Percentiles rank a stretch among this genome's conserved stretches.
phyloP scores from a whole-genome alignment of 805 yeast genomes.

The Vanderwaltozyma tropicalis region DNA sequence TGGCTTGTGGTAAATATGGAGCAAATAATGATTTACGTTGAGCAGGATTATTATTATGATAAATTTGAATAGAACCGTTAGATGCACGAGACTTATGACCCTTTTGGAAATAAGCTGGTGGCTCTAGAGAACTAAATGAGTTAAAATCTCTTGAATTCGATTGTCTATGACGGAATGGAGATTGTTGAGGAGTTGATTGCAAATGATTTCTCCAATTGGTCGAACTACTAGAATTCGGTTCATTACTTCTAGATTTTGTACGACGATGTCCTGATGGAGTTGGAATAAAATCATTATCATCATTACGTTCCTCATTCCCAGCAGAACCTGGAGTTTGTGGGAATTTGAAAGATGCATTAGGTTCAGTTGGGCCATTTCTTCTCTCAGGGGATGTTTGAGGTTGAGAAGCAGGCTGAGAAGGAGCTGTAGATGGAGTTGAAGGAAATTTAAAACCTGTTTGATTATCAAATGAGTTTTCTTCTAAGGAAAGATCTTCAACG shows the following conservation, averaged over 20 bases:
- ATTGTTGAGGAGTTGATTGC: conserved; percentile 27
- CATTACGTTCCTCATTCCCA: background rate
- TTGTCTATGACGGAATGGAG: conserved; percentile 27
- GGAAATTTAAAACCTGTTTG: conserved; percentile 22
- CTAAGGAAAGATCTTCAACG: conserved; percentile 8
- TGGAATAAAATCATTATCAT: conserved; percentile 19
- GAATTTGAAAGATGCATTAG: conserved; percentile 13
- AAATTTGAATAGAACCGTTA: conserved; percentile 49
- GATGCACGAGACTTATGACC: conserved; percentile 75
- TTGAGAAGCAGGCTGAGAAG: too few species aligned
- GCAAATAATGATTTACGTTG: conserved; percentile 79
- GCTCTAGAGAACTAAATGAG: conserved; percentile 21
- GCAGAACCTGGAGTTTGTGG: conserved; percentile 23
- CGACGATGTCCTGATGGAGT: conserved; percentile 24
- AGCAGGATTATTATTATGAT: conserved; percentile 25
- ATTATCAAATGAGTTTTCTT: background rate
- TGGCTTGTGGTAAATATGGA: conserved; percentile 89
- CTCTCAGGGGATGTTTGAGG: conserved; percentile 1
- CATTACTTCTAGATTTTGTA: conserved; percentile 20
- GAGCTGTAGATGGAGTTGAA: conserved; percentile 9
- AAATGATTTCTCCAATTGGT: conserved; percentile 59
- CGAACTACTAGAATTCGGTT: conserved; percentile 34
- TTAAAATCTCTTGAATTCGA: conserved; percentile 20
- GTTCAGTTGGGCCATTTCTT: background rate
- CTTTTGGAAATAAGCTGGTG: conserved; percentile 47